phyloP scores from a whole-genome alignment of 495 filamentous ascomycete genomes.

The Penicillium malachiteum region DNA sequence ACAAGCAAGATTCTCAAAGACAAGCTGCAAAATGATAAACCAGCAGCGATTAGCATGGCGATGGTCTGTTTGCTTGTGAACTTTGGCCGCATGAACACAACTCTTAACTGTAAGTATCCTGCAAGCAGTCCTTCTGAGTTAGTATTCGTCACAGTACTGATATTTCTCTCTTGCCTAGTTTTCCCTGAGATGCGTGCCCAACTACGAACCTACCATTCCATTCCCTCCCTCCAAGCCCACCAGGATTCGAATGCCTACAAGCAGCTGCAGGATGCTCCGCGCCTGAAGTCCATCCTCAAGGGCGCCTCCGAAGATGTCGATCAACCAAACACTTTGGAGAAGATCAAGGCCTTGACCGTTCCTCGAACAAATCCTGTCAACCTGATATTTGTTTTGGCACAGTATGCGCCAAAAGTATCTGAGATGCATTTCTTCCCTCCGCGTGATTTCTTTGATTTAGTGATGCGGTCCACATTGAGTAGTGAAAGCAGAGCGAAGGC shows the following conservation, averaged over 20 bases:
- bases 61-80: slow-evolving; percentile 99
- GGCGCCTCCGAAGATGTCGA: slow-evolving; percentile 91
- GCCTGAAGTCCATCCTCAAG: slow-evolving; percentile 95
- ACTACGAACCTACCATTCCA: slow-evolving; percentile 95
- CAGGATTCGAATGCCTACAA: slow-evolving; percentile 97
- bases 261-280: slow-evolving; percentile 93
- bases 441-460: slow-evolving; percentile 91
- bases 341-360: slow-evolving; percentile 62
- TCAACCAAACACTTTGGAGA: slow-evolving; percentile 82
- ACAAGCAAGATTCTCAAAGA: slow-evolving; percentile 98
- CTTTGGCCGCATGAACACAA: slow-evolving; percentile 98
- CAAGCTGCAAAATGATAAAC: slow-evolving; percentile 89
- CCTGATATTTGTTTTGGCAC: slow-evolving; percentile 90
- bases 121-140: not conserved
- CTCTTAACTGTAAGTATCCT: slow-evolving; percentile 76
- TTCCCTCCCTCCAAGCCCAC: slow-evolving; percentile 90
- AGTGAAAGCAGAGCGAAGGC: slow-evolving; percentile 82
- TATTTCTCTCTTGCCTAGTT: slow-evolving; percentile 57
- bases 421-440: slow-evolving; percentile 85
- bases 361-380: slow-evolving; percentile 97
- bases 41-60: slow-evolving; percentile 93
- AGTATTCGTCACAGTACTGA: slow-evolving; percentile 14
- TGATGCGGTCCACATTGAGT: slow-evolving; percentile 83
- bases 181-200: slow-evolving; percentile 99
- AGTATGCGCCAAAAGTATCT: slow-evolving; percentile 86